Evolutionary conservation across 2,329 filamentous ascomycete genomes (phyloP).

Genomic region (Colletotrichum orbiculare): DNA sequence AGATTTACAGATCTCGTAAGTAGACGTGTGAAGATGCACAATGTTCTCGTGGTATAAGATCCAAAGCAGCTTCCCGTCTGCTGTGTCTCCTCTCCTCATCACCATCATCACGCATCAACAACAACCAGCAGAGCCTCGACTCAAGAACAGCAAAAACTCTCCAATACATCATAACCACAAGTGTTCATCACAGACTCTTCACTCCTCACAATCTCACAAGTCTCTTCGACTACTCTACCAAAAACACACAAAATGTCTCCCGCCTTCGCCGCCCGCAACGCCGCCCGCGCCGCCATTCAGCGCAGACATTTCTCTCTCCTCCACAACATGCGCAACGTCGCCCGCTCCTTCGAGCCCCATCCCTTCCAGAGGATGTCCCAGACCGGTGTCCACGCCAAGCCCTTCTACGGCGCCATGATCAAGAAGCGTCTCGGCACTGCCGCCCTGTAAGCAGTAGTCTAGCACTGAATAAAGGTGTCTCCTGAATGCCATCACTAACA

Average conservation of each 20-base stretch:
- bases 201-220: constrained; percentile 26
- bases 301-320: constrained; percentile 51
- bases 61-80: constrained; percentile 29
- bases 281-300: constrained; percentile 39
- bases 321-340: constrained; percentile 48
- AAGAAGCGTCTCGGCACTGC: constrained; percentile 44
- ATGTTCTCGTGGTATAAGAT: constrained; percentile 36
- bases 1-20: constrained; percentile 27
- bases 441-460: constrained; percentile 47
- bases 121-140: constrained; percentile 30
- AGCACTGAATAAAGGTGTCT: neutral
- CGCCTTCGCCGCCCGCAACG: constrained; percentile 48
- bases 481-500: constrained; percentile 7
- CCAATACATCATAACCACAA: constrained; percentile 23
- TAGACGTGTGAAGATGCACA: constrained; percentile 7
- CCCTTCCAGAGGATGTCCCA: constrained; percentile 50
- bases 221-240: constrained; percentile 9
- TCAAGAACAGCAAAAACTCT: constrained; percentile 31
- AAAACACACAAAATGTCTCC: constrained; percentile 44
- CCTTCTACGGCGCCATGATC: constrained; percentile 51
- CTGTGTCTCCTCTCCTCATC: constrained; percentile 26
- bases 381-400: constrained; percentile 41
- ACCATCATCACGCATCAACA: constrained; percentile 32
- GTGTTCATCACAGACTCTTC: constrained; percentile 21
- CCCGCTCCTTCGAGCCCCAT: constrained; percentile 51